These are phyloP conservation scores for Metschnikowia borealis DNA, from an alignment of 805 yeast species.

Conservation along the genomic window DNA sequence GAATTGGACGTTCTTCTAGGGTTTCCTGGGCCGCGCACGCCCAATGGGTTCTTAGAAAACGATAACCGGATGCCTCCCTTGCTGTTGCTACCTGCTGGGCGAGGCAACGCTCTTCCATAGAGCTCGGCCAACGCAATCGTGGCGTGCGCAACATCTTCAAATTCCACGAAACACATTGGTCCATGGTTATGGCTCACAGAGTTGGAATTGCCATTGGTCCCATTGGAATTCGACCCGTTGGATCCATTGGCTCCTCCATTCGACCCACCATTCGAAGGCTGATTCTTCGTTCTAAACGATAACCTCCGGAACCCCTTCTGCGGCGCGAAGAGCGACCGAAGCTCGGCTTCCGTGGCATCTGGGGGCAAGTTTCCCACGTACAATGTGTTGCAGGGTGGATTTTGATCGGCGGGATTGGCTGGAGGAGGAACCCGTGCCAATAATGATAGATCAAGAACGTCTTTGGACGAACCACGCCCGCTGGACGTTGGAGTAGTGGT, in stretches of 20 bases:
- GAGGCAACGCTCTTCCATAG: conserved; percentile 86
- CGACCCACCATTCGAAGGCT: conserved; percentile 19
- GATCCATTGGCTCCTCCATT: conserved; percentile 2
- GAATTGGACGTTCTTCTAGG: conserved; percentile 39
- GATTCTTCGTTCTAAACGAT: conserved; percentile 78
- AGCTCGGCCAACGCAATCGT: conserved; percentile 90
- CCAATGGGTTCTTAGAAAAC: conserved; percentile 93
- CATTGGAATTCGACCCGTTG: too few relatives aligned
- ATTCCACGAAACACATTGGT: conserved; percentile 99
- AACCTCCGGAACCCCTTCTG: conserved; percentile 91
- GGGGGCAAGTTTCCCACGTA: conserved; percentile 97
- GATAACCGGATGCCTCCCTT: conserved; percentile 95
- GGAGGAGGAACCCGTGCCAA: conserved; percentile 83
- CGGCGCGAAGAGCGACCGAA: conserved; percentile 78
- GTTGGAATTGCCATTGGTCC: too few relatives aligned
- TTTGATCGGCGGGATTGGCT: conserved; percentile 98
- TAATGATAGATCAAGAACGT: conserved; percentile 63
- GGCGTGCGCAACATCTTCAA: conserved; percentile 92
- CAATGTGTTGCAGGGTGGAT: conserved; percentile 96
- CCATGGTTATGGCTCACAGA: conserved; percentile 58
- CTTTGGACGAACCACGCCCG: conserved; percentile 21
- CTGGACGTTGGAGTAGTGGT: conserved; percentile 12
- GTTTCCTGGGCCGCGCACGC: conserved; percentile 75
- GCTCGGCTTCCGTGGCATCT: conserved; percentile 91
- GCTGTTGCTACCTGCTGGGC: conserved; percentile 62